Conservation (phyloP, 768 basidiomycete genomes). For the Mycena vitilis region DNA sequence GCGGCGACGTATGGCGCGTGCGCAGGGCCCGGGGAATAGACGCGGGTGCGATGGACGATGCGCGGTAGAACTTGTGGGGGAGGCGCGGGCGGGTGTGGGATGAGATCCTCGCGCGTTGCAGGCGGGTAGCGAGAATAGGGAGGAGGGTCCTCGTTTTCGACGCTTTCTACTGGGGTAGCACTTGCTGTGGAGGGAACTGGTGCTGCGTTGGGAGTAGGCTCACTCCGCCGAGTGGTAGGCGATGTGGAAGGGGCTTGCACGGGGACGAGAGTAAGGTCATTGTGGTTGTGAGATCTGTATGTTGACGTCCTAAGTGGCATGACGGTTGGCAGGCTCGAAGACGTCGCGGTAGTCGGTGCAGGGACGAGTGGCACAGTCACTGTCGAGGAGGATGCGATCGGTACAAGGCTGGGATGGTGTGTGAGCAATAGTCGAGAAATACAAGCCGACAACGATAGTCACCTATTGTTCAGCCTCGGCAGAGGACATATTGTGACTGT, state of each 20-base stretch:
- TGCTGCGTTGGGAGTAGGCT: no score
- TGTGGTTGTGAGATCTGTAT: background rate
- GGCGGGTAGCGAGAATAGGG: conserved; percentile 2
- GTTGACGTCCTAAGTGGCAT: background rate
- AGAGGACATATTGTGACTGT: no score
- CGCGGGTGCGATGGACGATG: background rate
- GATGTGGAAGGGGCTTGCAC: background rate
- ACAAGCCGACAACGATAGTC: background rate
- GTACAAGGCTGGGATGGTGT: background rate
- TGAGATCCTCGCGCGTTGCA: no score
- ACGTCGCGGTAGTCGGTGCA: background rate
- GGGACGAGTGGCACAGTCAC: background rate
- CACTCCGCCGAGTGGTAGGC: background rate
- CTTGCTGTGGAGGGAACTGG: no score
- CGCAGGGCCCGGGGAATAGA: no score
- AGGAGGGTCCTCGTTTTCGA: background rate
- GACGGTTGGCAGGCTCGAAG: no score
- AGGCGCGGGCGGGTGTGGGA: background rate
- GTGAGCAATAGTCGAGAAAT: background rate
- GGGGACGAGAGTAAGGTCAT: background rate
- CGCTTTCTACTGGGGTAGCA: no score
- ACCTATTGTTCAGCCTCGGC: background rate
- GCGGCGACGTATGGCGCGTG: background rate
- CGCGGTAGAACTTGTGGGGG: background rate
- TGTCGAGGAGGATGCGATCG: background rate